Base-by-base conservation (phyloP, 2,329 filamentous ascomycete genomes). In the Arthrinium phaeospermum region DNA sequence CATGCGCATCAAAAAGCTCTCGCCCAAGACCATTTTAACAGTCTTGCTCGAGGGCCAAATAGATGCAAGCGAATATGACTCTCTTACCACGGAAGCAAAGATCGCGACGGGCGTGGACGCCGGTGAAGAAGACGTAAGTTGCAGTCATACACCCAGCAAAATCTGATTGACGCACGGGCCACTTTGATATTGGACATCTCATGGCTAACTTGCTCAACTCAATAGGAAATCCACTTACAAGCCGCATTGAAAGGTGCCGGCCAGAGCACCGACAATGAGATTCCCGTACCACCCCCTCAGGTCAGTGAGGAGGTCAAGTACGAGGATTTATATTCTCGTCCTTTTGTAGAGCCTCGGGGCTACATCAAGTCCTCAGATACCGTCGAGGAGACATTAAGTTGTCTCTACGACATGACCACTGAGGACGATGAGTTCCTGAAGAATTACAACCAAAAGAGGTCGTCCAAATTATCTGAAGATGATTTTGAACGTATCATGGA, bases 351-450 rank as follows among this genome's bases (percentile, higher is more conserved):
- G 82, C 95, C 96, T 70, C 91, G 92, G 74, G 96, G 95, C 74
- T 98, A 98, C 84, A 98, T 99, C 81, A 94, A 96, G 76, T 98
- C 97, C 85, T 98, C 96, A 75, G 96, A 97, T 76, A 99, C 96
- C 3, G 96, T 99, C 74, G 96, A 99, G 84, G 96, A 99, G 83
- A 97, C 93, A 78, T 92, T 94, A 79, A 93, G 94, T 78, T 93
- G 92, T 81, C 90, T 92, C 78, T 99, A 99, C 91, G 95, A 97
- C 84, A 96, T 98, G 93, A 95, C 92, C 41, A 91, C 92, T 76
- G 94, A 97, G 79, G 96, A 99, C 84, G 93, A 95, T 81, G 90
- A 88, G 71, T 98, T 94, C 80, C 89, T 99, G 77, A 93, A 92
- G 80, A 88, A 90, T 76, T 92, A 96, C 85, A 99, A 98, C 84